A percentile compares a stretch with the other conserved stretches of the same genome.
phyloP scores from a whole-genome alignment of 306 rosid species.

The Vachellia pachyceras region DNA sequence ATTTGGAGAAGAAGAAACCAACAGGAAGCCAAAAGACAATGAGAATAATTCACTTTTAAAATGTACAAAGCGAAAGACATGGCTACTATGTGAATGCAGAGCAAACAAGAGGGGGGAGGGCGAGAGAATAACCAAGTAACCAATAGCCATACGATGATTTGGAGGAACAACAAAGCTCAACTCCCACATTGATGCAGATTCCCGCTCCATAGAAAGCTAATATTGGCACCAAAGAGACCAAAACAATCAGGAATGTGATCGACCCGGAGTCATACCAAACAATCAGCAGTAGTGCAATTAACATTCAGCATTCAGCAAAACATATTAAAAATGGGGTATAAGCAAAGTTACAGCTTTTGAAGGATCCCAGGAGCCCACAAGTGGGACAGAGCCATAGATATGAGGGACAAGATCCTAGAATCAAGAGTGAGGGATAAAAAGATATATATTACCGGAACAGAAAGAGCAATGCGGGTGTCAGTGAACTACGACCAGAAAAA shows the following conservation, averaged over 20 bases:
- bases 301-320: conserved; percentile 6
- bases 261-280: not conserved
- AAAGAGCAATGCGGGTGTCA: too few relatives aligned
- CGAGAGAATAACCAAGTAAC: not conserved
- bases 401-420: conserved; percentile 89
- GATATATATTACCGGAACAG: too few relatives aligned
- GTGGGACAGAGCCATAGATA: conserved; percentile 88
- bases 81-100: conserved; percentile 6
- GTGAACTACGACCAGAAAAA: too few relatives aligned
- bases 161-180: conserved; percentile 98
- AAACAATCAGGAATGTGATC: conserved; percentile 2
- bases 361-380: conserved; percentile 92
- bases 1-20: not conserved
- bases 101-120: not conserved
- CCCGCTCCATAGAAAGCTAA: conserved; percentile 90
- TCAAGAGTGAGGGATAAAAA: too few relatives aligned
- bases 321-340: not conserved
- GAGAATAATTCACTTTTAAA: conserved; percentile 19
- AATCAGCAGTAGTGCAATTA: not conserved
- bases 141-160: conserved; percentile 74
- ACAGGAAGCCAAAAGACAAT: not conserved
- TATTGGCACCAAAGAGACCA: not conserved
- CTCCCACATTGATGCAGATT: conserved; percentile 97
- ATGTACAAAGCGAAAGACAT: not conserved
- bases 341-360: conserved; percentile 73